A percentile compares a stretch with the other conserved stretches of the same genome.
Conservation (phyloP, 495 filamentous ascomycete genomes). For the Jackrogersella multiformis region DNA sequence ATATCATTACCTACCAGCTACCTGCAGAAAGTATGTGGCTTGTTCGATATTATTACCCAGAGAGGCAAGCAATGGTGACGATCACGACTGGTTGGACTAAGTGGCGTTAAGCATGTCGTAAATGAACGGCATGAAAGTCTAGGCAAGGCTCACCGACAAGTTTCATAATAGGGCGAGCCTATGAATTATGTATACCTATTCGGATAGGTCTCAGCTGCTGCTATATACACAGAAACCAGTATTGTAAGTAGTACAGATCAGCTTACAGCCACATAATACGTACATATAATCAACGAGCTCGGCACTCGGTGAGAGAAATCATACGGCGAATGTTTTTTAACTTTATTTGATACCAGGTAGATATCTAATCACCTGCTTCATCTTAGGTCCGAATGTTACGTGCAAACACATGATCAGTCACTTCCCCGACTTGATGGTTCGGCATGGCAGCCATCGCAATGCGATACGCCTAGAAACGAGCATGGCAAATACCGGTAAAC, state of each 20-base stretch:
- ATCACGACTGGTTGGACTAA: constrained; percentile 25
- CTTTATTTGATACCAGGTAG: constrained; percentile 6
- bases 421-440: constrained; percentile 25
- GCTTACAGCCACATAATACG: constrained; percentile 12
- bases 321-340: neutral
- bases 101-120: neutral
- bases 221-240: constrained; percentile 13
- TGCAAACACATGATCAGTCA: constrained; percentile 31
- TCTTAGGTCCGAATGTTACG: constrained; percentile 19
- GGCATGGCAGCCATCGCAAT: neutral
- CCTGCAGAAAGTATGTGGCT: constrained; percentile 22
- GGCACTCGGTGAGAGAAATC: constrained; percentile 22
- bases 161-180: constrained; percentile 8
- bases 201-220: constrained; percentile 2
- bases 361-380: constrained; percentile 8
- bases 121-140: constrained; percentile 2
- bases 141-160: constrained; percentile 17
- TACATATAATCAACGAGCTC: neutral
- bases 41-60: constrained; percentile 14
- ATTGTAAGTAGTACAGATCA: constrained; percentile 1
- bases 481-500: constrained; percentile 9
- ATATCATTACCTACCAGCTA: constrained; percentile 22
- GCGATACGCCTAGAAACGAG: constrained; percentile 6
- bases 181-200: neutral
- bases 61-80: constrained; percentile 19